Evolutionary conservation across 768 basidiomycete species (phyloP).

Genomic region (Russula earlei): DNA sequence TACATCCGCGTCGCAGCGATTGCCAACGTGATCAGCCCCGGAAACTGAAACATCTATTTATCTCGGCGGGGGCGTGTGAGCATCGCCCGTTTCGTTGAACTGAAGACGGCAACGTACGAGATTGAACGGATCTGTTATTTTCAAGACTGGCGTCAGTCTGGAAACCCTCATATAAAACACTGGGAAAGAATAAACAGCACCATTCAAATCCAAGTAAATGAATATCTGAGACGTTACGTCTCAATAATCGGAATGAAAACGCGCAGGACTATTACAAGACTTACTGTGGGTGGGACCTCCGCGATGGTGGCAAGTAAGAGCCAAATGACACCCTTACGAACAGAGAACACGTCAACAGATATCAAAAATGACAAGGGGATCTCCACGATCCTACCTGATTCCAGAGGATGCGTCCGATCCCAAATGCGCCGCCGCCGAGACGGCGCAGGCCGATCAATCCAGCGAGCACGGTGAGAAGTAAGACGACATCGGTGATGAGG

Average conservation of each 20-base stretch:
- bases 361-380: neutral
- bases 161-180: neutral
- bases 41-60: neutral
- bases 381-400: neutral
- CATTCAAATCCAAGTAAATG: neutral
- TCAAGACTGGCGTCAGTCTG: neutral
- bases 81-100: neutral
- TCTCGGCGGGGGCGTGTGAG: neutral
- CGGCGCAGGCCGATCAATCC: neutral
- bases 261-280: neutral
- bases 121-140: neutral
- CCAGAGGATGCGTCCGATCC: neutral
- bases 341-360: neutral
- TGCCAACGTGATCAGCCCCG: neutral
- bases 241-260: neutral
- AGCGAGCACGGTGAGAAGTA: neutral
- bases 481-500: neutral
- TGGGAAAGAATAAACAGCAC: neutral
- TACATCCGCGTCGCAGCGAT: constrained; percentile 9
- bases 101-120: neutral
- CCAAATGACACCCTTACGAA: neutral
- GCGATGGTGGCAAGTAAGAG: neutral
- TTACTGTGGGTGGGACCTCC: neutral
- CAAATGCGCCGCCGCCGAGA: neutral
- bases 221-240: neutral